Percentiles rank a stretch among this genome's conserved stretches.
phyloP scores from a whole-genome alignment of 1,139 yeast species.

The Hansenula sp. region DNA sequence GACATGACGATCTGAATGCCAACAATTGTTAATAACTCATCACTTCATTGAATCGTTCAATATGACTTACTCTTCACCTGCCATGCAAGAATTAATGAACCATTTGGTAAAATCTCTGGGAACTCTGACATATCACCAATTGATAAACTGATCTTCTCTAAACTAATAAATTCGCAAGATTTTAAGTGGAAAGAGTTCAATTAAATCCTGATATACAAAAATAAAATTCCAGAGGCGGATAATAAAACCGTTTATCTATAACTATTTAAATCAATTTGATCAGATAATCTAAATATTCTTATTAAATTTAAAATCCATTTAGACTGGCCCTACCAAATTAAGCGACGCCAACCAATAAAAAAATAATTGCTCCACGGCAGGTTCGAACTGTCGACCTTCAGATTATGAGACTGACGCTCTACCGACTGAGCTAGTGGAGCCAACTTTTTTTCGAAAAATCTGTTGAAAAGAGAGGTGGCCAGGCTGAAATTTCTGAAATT shows the following conservation, averaged over 20 bases:
- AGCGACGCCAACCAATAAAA: slow-evolving; percentile 3
- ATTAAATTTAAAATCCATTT: no score
- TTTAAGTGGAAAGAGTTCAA: background rate
- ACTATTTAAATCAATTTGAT: no score
- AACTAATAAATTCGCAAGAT: background rate
- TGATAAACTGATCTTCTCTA: background rate
- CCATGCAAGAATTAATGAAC: slow-evolving; percentile 44
- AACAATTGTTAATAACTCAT: background rate
- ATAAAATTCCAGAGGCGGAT: no score
- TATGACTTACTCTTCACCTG: slow-evolving; percentile 35
- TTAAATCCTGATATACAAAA: no score
- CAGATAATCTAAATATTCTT: no score
- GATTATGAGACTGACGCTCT: slow-evolving; percentile 48
- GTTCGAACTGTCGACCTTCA: slow-evolving; percentile 49
- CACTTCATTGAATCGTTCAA: no score
- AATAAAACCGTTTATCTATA: no score
- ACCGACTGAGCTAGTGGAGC: slow-evolving; percentile 45
- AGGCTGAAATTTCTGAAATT: no score
- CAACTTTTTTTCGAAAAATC: slow-evolving; percentile 2
- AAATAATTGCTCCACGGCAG: slow-evolving; percentile 51
- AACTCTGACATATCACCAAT: slow-evolving; percentile 3
- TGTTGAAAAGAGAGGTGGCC: background rate
- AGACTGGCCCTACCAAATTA: no score
- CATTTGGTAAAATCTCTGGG: slow-evolving; percentile 30
- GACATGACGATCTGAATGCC: slow-evolving; percentile 42